Evolutionary conservation across 2,329 filamentous ascomycete genomes (phyloP).

Genomic region (Fusarium euwallaceae): DNA sequence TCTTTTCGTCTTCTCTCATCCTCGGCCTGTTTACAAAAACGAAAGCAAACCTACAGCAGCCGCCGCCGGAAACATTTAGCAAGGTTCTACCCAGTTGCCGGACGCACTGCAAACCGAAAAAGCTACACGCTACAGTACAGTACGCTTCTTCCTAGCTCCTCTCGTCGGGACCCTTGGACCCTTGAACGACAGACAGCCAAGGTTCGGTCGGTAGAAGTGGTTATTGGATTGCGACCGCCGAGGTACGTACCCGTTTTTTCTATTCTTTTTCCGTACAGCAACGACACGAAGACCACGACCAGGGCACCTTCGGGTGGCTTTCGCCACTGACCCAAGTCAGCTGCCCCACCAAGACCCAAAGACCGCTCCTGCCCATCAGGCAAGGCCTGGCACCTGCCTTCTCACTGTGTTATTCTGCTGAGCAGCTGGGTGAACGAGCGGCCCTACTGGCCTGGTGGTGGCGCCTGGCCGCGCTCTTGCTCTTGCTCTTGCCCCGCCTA

Average conservation of each 20-base stretch:
- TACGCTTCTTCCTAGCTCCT: constrained; percentile 29
- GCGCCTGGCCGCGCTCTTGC: constrained; percentile 24
- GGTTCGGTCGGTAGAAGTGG: constrained; percentile 13
- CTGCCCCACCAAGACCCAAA: constrained; percentile 49
- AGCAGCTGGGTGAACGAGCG: not conserved
- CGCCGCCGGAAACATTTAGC: constrained; percentile 3
- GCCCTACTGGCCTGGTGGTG: constrained; percentile 24
- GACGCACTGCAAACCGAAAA: constrained; percentile 22
- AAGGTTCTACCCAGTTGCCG: constrained; percentile 10
- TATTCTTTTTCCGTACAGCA: constrained; percentile 29
- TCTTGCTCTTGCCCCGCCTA: constrained; percentile 1
- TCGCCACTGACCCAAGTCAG: constrained; percentile 51
- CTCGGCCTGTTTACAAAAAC: constrained; percentile 6
- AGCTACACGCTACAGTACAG: constrained; percentile 9
- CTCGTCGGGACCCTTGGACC: constrained; percentile 37
- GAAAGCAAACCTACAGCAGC: constrained; percentile 1
- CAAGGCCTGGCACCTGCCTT: constrained; percentile 27
- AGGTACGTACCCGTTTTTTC: constrained; percentile 25
- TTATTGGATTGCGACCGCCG: constrained; percentile 18
- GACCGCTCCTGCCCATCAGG: constrained; percentile 29
- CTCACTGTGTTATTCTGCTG: constrained; percentile 14
- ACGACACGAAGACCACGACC: constrained; percentile 16
- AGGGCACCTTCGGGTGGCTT: constrained; percentile 43
- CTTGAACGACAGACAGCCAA: constrained; percentile 29
- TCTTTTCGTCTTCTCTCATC: not conserved